phyloP scores from a whole-genome alignment of 257 asterid genomes.

The Penstemon barbatus region DNA sequence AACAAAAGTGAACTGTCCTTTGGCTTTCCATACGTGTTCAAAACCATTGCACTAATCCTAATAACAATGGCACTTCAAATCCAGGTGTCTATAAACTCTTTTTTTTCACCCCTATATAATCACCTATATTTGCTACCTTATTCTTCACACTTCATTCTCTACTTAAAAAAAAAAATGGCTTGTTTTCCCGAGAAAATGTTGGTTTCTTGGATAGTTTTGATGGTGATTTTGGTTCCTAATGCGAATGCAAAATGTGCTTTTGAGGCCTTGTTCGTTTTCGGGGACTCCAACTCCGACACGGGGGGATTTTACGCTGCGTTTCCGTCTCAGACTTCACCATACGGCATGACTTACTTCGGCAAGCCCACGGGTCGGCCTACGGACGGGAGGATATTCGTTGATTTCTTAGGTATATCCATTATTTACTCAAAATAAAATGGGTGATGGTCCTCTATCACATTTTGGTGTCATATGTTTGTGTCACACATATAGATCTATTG shows the following conservation, averaged over 20 bases:
- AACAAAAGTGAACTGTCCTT: too few species aligned
- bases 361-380: slow-evolving; percentile 62
- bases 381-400: slow-evolving; percentile 68
- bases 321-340: slow-evolving; percentile 58
- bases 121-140: too few species aligned
- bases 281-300: slow-evolving; percentile 73
- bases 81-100: too few species aligned
- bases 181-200: slow-evolving; percentile 17
- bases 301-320: slow-evolving; percentile 70
- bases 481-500: too few species aligned
- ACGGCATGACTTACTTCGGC: slow-evolving; percentile 74
- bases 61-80: too few species aligned
- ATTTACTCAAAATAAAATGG: background rate
- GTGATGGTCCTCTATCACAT: too few species aligned
- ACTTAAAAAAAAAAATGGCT: slow-evolving; percentile 12
- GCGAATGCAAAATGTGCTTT: slow-evolving; percentile 48
- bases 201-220: slow-evolving; percentile 34
- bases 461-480: too few species aligned
- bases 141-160: too few species aligned
- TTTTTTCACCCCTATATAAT: too few species aligned
- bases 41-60: too few species aligned
- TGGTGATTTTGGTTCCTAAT: slow-evolving; percentile 21
- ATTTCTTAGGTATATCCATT: slow-evolving; percentile 54
- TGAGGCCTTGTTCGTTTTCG: slow-evolving; percentile 64
- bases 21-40: too few species aligned